Base-by-base conservation (phyloP, 352 stramenopile genomes). In the Phytopythium delawarense region DNA sequence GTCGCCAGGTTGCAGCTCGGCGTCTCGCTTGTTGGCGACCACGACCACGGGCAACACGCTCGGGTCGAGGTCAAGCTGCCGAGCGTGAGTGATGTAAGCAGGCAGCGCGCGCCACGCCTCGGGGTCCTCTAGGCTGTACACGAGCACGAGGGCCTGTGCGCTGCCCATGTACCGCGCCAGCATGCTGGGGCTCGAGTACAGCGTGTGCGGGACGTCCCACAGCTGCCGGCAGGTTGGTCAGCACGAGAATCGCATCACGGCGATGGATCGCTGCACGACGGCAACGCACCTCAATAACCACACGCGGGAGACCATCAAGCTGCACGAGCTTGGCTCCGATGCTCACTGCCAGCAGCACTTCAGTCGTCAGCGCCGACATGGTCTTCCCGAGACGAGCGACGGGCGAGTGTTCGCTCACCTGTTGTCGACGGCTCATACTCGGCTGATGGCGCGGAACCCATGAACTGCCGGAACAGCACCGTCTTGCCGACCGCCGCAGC, bases 261-360 rank as follows among this genome's bases (percentile, higher is more conserved):
- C 9, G 15, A 46, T 37, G 23, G 23, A 21, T 11, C 52, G 15
- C 1, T 50, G 4, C 7, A 55, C 16, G 7, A 25, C 4, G 40
- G 7, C 13, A 57, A 13, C 63, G 52, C 44, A 87, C 78, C 71
- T 90, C 75, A 11, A 84, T 57, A 7, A 88, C 53, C 28, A 78
- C 62, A 5, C 64, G 76, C 7, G 61, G 39, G 2, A 72, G 54
- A 2, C 59, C 65, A 28, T 83, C 71, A 11, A 90, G 64, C 44
- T 68, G 66, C 54, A 90, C 42, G 28, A 90, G 57, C 62, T 90
- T 90, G 16, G 72, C 74, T 23, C 78, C 81, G 45, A 88, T 74
- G 42, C 67, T 74, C 16, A 67, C 75, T 86, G 51, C 20, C 20
- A 21, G 4, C 37, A 46, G 21, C 18, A 30, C 28, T 20, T 2